Conservation (phyloP, 1,139 yeast species). For the Yamadazyma jaroonii region DNA sequence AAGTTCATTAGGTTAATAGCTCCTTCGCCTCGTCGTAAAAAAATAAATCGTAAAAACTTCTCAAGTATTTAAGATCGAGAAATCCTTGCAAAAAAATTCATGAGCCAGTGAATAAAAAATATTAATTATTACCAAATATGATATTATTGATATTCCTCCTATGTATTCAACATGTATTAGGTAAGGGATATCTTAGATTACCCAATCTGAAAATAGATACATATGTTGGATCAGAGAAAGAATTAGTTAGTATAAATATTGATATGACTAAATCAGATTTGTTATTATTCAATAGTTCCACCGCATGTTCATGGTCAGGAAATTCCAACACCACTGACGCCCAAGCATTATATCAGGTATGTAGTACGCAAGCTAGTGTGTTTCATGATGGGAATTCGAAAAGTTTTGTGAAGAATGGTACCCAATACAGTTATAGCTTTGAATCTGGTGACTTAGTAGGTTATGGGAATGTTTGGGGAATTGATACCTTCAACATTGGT, state of each 20-base stretch:
- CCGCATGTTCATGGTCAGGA: constrained; percentile 6
- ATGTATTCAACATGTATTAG: not conserved
- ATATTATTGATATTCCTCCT: not conserved
- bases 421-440: constrained; percentile 24
- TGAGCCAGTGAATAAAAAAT: not conserved
- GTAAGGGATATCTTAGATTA: constrained; percentile 10
- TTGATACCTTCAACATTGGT: constrained; percentile 51
- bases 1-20: not conserved
- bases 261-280: constrained; percentile 49
- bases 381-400: constrained; percentile 3
- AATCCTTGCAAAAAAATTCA: no score
- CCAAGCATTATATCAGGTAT: constrained; percentile 3
- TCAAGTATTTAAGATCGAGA: not conserved
- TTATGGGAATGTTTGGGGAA: constrained; percentile 14
- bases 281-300: constrained; percentile 24
- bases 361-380: constrained; percentile 5
- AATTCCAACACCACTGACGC: not conserved
- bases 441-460: constrained; percentile 23
- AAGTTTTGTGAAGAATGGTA: constrained; percentile 1
- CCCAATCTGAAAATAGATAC: constrained; percentile 25
- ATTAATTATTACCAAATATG: not conserved
- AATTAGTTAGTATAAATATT: constrained; percentile 29
- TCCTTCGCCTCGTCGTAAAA: constrained; percentile 3
- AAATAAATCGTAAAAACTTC: not conserved
- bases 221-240: constrained; percentile 30